Evolutionary conservation across 2,329 filamentous ascomycete species (phyloP).

Genomic region (Aspergillus aculeatinus): DNA sequence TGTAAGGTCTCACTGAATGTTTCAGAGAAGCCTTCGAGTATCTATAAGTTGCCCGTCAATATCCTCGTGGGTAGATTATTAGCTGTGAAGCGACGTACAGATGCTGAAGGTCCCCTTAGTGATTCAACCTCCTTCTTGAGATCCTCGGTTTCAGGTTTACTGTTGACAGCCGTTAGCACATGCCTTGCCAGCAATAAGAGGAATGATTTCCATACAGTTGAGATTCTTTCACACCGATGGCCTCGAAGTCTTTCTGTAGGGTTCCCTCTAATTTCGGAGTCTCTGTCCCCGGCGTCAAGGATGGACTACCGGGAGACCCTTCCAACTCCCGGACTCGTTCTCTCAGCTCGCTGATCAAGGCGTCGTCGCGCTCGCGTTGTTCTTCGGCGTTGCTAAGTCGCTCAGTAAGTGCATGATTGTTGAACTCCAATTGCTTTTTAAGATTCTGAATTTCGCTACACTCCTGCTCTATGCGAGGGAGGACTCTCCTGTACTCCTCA

Average conservation of each 20-base stretch:
- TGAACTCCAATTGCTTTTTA: constrained; percentile 50
- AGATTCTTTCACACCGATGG: constrained; percentile 39
- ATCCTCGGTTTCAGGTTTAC: constrained; percentile 44
- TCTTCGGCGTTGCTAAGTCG: constrained; percentile 45
- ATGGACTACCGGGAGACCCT: constrained; percentile 40
- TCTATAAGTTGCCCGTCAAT: constrained; percentile 10
- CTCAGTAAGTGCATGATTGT: constrained; percentile 49
- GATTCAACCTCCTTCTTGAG: constrained; percentile 39
- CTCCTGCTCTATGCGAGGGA: constrained; percentile 50
- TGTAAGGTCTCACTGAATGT: constrained; percentile 32
- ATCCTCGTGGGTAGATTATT: not conserved
- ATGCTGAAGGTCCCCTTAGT: constrained; percentile 26
- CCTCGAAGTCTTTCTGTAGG: constrained; percentile 45
- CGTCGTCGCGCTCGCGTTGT: constrained; percentile 43
- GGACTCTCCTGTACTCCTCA: constrained; percentile 46
- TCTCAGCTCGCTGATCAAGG: constrained; percentile 42
- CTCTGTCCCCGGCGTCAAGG: constrained; percentile 37
- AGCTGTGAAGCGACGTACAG: not conserved
- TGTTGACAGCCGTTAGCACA: constrained; percentile 25
- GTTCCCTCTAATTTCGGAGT: constrained; percentile 42
- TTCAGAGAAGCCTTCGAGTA: constrained; percentile 36
- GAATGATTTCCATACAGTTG: constrained; percentile 35
- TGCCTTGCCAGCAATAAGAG: not conserved
- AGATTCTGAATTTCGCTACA: constrained; percentile 48
- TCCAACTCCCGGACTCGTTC: constrained; percentile 46